Evolutionary conservation across 1,284 basidiomycete genomes (phyloP), one percentile per base, ranked within the genome.

Genomic region (Melampsora americana): DNA sequence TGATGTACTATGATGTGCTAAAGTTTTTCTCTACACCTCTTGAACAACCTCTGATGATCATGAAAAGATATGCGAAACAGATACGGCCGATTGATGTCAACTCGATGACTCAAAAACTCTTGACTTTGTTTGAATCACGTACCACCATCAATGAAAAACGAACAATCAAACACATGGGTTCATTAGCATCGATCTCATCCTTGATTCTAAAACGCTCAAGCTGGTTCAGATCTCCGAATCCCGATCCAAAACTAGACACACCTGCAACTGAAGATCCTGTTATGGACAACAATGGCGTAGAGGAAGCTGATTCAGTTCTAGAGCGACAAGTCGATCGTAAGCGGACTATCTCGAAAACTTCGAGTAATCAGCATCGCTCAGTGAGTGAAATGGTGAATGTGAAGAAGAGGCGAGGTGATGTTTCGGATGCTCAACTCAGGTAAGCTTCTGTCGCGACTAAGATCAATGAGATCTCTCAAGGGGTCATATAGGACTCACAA

Each of bases 11-110:
- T 23, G n/a, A 16, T 59, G 12, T 26, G 28, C 53, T 59, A 28
- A 59, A 3, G 20, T 59, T 59, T 59, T 28, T 59, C 1, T 23
- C n/a, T 9, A 56, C 2, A 18, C 35, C 35, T 65, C 5, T 2
- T 65, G 62, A 66, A n/a, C 32, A 30, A 50, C 26, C 30, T 30
- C 23, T 35, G 39, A n/a, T 64, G 9, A 18, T 35, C 28, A 42
- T 20, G 59, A 39, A 6, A n/a, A 74, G 71, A 56, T 59, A 74
- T 60, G 64, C 71, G 11, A 74, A 74, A 23, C 64, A 53, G 56
- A 74, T 74, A 16, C 64, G 66, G 16, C 64, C 71, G 16, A 74
- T 74, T 18, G 71, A 74, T 48, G 71, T 42, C 3, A 48, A 26
- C 48, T 74, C 71, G 32, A 66, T 74, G 20, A 74, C 71, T 0